phyloP scores from a whole-genome alignment of 345 rosid species.

The Excoecaria agallocha region DNA sequence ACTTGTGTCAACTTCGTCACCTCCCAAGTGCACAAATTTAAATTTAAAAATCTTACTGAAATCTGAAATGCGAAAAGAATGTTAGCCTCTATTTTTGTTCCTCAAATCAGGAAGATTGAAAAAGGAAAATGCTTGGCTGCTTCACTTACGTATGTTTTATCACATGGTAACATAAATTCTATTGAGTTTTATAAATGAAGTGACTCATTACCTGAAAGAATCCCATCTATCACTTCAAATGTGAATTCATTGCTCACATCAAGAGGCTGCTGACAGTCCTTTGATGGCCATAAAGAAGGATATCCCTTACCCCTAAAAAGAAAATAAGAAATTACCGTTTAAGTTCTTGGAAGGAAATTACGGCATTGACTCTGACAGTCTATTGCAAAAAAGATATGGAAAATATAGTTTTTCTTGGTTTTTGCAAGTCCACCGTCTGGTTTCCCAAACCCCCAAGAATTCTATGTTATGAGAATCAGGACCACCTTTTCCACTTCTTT shows the following conservation, averaged over 20 bases:
- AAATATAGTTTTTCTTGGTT: neutral
- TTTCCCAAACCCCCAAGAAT: neutral
- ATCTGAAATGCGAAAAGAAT: slow-evolving; percentile 32
- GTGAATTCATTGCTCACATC: slow-evolving; percentile 70
- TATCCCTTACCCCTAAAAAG: slow-evolving; percentile 65
- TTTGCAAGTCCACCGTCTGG: neutral
- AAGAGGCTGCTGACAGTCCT: slow-evolving; percentile 63
- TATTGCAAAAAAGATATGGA: neutral
- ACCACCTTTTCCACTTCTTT: neutral
- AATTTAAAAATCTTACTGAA: slow-evolving; percentile 75
- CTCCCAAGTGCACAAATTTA: slow-evolving; percentile 74
- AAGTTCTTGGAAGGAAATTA: neutral
- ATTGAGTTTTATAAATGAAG: neutral
- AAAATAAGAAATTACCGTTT: neutral
- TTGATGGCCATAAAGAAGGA: slow-evolving; percentile 74
- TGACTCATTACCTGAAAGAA: slow-evolving; percentile 56
- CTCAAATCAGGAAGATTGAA: neutral
- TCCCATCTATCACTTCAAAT: slow-evolving; percentile 66
- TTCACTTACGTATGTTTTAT: neutral
- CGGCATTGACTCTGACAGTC: neutral
- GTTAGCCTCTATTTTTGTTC: slow-evolving; percentile 10
- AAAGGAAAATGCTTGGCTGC: neutral
- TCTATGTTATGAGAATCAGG: neutral
- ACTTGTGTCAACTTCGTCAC: slow-evolving; percentile 81
- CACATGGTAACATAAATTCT: neutral